phyloP scores from a whole-genome alignment of 768 basidiomycete species.

The Tubosaeta brunneosetosa region DNA sequence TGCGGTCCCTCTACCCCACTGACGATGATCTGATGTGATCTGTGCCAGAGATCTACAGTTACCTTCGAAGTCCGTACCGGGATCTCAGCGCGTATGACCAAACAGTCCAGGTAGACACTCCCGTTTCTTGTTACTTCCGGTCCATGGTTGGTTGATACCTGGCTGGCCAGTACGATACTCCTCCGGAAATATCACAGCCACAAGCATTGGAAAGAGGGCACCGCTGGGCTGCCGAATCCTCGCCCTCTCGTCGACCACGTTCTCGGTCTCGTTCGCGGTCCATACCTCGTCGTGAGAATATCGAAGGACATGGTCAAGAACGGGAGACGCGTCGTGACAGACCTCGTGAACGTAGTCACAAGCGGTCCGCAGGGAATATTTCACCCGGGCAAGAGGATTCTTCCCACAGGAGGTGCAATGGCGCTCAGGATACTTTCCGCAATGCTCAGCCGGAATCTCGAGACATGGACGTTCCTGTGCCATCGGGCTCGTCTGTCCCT shows the following conservation, averaged over 20 bases:
- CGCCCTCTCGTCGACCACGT: conserved; percentile 21
- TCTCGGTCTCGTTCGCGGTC: conserved; percentile 26
- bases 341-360: neutral
- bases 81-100: conserved; percentile 81
- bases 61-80: conserved; percentile 82
- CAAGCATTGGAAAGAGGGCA: conserved; percentile 18
- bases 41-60: conserved; percentile 75
- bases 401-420: neutral
- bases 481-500: neutral
- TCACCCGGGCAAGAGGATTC: neutral
- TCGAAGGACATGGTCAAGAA: conserved; percentile 1
- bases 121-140: neutral
- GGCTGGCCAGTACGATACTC: conserved; percentile 53
- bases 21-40: neutral
- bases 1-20: conserved; percentile 5
- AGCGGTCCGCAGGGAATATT: conserved; percentile 2
- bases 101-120: conserved; percentile 63
- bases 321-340: conserved; percentile 3
- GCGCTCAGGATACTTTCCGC: neutral
- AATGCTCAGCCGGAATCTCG: neutral
- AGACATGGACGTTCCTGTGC: neutral
- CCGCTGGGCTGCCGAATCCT: conserved; percentile 26
- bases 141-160: conserved; percentile 6
- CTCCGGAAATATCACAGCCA: conserved; percentile 39
- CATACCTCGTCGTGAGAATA: conserved; percentile 2